phyloP scores from a whole-genome alignment of 805 yeast species.

The Suhomyces sp. region DNA sequence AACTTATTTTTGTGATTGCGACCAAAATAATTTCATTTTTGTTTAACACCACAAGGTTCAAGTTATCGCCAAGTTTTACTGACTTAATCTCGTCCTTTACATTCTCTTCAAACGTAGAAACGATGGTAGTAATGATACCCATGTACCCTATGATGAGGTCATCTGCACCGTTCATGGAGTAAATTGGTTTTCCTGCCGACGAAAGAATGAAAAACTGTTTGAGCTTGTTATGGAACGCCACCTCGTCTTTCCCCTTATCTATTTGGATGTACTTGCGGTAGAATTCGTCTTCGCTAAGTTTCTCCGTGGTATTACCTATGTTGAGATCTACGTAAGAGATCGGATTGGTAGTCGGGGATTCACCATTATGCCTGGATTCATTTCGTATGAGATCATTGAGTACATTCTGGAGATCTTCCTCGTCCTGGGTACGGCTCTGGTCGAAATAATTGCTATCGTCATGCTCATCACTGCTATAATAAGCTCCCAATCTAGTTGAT shows the following conservation, averaged over 20 bases:
- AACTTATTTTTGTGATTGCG: conserved; percentile 54
- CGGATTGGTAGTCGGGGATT: background rate
- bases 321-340: conserved; percentile 12
- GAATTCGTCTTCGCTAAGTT: conserved; percentile 9
- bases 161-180: conserved; percentile 72
- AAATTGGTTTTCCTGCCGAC: conserved; percentile 85
- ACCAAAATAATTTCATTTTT: conserved; percentile 70
- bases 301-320: conserved; percentile 1
- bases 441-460: conserved; percentile 7
- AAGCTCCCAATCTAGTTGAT: background rate
- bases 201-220: conserved; percentile 81
- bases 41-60: conserved; percentile 55
- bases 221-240: conserved; percentile 28
- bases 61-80: conserved; percentile 49
- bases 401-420: conserved; percentile 24
- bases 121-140: conserved; percentile 78
- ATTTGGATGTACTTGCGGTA: conserved; percentile 14
- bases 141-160: conserved; percentile 64
- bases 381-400: conserved; percentile 21
- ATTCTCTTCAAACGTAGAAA: conserved; percentile 60
- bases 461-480: conserved; percentile 8
- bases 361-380: background rate
- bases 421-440: conserved; percentile 11
- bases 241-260: conserved; percentile 13
- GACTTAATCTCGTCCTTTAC: conserved; percentile 41